These are phyloP conservation scores for Pseudozyma sp. DNA, from an alignment of 1,284 basidiomycete species.

Conservation along the genomic window DNA sequence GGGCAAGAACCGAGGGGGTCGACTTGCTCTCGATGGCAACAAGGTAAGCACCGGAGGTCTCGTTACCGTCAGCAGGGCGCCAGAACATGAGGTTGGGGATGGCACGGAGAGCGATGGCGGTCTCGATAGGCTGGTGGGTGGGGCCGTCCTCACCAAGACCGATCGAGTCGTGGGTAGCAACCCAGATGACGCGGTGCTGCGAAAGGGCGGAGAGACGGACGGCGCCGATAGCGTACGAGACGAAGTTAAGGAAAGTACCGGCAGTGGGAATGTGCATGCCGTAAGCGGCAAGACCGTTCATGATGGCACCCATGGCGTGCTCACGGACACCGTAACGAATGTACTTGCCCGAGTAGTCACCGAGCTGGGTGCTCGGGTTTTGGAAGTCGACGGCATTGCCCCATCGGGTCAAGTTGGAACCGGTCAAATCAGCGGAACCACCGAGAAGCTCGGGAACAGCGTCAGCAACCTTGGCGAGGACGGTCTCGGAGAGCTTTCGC, in stretches of 20 bases:
- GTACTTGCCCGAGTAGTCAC: conserved; percentile 87
- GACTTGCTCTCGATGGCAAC: conserved; percentile 79
- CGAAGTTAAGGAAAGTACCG: conserved; percentile 79
- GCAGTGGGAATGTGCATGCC: conserved; percentile 82
- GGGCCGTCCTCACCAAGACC: conserved; percentile 87
- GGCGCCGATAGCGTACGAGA: conserved; percentile 91
- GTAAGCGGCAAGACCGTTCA: conserved; percentile 88
- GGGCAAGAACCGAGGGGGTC: conserved; percentile 84
- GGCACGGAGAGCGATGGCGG: conserved; percentile 85
- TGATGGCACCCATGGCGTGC: conserved; percentile 95
- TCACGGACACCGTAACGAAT: conserved; percentile 97
- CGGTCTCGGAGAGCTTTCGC: conserved; percentile 91
- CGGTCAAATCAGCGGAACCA: conserved; percentile 92
- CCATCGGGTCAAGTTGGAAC: conserved; percentile 86
- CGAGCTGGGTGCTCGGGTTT: conserved; percentile 81
- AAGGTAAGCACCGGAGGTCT: conserved; percentile 89
- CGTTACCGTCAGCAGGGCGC: conserved; percentile 91
- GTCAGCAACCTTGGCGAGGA: conserved; percentile 81
- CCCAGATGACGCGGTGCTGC: conserved; percentile 90
- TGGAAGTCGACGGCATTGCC: conserved; percentile 91
- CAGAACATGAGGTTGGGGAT: conserved; percentile 80
- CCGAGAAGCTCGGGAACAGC: conserved; percentile 81
- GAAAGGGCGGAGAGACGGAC: conserved; percentile 90
- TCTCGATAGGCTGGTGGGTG: conserved; percentile 94
- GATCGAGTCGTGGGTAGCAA: conserved; percentile 75